Conservation (phyloP, 2,329 filamentous ascomycete species). For the Orbilia quercus region DNA sequence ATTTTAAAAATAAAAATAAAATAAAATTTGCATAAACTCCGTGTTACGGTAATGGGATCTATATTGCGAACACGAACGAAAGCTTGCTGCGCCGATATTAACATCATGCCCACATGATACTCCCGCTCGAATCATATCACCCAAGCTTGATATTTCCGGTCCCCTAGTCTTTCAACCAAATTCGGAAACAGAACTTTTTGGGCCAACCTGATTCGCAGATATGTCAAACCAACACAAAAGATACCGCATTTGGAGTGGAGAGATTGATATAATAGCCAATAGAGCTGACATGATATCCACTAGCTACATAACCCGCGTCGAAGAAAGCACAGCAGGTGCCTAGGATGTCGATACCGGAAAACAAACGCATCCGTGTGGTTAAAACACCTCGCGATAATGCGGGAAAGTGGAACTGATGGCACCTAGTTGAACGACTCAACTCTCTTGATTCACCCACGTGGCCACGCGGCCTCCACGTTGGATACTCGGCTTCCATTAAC, state of each 20-base stretch:
- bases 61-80: too few species aligned
- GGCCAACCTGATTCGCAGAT: neutral
- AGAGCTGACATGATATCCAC: too few species aligned
- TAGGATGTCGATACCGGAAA: too few species aligned
- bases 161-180: neutral
- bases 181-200: constrained; percentile 13
- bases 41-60: too few species aligned
- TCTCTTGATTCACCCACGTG: neutral
- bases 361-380: too few species aligned
- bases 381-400: neutral
- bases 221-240: neutral
- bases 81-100: too few species aligned
- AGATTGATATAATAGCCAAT: too few species aligned
- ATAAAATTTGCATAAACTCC: too few species aligned
- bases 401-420: neutral
- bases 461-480: neutral
- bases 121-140: neutral
- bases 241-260: neutral
- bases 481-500: neutral
- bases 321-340: too few species aligned
- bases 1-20: too few species aligned
- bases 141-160: neutral
- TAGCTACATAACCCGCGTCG: too few species aligned
- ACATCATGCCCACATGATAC: too few species aligned
- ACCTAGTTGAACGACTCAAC: neutral